Conservation (phyloP, 2,329 filamentous ascomycete genomes). For the Fusarium succisae region DNA sequence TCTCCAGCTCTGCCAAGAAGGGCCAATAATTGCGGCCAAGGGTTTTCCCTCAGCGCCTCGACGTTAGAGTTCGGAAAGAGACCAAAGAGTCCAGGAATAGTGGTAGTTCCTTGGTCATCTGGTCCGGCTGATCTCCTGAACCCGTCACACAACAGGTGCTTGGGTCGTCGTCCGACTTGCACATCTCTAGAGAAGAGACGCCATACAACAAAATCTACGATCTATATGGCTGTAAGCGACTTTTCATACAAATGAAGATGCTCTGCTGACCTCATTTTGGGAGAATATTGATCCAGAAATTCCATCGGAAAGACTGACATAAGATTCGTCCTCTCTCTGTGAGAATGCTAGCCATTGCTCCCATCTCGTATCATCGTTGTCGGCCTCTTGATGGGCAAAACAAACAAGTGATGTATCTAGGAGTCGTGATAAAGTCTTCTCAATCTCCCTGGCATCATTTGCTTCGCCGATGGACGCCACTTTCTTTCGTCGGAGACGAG, state of each 20-base stretch:
- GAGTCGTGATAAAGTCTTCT: conserved; percentile 61
- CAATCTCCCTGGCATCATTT: conserved; percentile 42
- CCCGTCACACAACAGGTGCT: conserved; percentile 86
- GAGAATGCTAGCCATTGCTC: conserved; percentile 69
- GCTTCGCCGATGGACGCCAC: conserved; percentile 57
- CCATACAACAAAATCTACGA: conserved; percentile 82
- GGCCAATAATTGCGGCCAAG: conserved; percentile 80
- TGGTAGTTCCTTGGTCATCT: conserved; percentile 45
- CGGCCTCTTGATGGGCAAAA: conserved; percentile 46
- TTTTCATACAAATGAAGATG: not conserved
- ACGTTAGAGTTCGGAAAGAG: conserved; percentile 76
- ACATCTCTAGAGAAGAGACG: conserved; percentile 73
- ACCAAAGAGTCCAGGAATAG: conserved; percentile 72
- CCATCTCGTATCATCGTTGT: conserved; percentile 54
- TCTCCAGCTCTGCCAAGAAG: conserved; percentile 81
- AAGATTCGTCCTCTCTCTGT: conserved; percentile 68
- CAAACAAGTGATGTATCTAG: conserved; percentile 79
- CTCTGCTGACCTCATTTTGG: conserved; percentile 68
- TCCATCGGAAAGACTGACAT: conserved; percentile 61
- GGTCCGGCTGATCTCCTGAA: conserved; percentile 65
- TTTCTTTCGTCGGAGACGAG: conserved; percentile 69
- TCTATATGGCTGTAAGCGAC: conserved; percentile 56
- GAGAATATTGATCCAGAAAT: conserved; percentile 58
- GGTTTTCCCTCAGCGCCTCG: conserved; percentile 69
- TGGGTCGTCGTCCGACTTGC: conserved; percentile 60